These are phyloP conservation scores for Penicillium egyptiacum DNA, from an alignment of 495 filamentous ascomycete genomes.

Conservation along the genomic window DNA sequence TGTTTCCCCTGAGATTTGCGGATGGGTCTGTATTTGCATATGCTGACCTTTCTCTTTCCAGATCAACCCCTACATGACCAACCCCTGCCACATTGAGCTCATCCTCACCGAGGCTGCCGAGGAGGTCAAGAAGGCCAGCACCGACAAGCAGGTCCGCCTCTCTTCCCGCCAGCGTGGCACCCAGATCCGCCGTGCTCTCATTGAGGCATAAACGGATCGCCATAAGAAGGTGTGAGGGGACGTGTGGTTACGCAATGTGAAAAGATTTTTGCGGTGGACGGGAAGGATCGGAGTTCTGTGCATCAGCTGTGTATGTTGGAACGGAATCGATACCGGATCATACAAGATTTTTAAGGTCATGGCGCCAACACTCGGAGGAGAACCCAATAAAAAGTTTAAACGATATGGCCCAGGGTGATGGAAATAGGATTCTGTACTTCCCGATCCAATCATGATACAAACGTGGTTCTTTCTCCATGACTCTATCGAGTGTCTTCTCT, in stretches of 20 bases:
- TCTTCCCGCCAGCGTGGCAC: constrained; percentile 86
- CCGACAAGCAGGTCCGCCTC: constrained; percentile 63
- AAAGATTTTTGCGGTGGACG: constrained; percentile 34
- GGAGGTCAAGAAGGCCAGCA: constrained; percentile 69
- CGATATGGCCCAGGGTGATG: constrained; percentile 30
- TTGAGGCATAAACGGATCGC: constrained; percentile 61
- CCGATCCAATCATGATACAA: constrained; percentile 35
- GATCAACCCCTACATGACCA: constrained; percentile 99
- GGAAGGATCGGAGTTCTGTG: constrained; percentile 33
- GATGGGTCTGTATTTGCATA: too few relatives aligned
- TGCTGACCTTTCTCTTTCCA: constrained; percentile 34
- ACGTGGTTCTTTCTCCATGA: constrained; percentile 30
- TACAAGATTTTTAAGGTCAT: constrained; percentile 41
- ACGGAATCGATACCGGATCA: constrained; percentile 45
- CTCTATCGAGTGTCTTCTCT: constrained; percentile 10
- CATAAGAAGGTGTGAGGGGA: constrained; percentile 30
- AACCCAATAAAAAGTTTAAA: constrained; percentile 42
- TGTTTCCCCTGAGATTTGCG: constrained; percentile 38
- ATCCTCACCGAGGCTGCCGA: constrained; percentile 98
- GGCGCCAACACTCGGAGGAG: constrained; percentile 31
- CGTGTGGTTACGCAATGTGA: constrained; percentile 17
- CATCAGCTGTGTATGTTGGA: constrained; percentile 34
- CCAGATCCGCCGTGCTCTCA: constrained; percentile 76
- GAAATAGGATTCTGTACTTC: constrained; percentile 32
- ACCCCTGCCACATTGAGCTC: constrained; percentile 99